Base-by-base conservation (phyloP, 129 eudicot genomes). In the Silybum marianum region DNA sequence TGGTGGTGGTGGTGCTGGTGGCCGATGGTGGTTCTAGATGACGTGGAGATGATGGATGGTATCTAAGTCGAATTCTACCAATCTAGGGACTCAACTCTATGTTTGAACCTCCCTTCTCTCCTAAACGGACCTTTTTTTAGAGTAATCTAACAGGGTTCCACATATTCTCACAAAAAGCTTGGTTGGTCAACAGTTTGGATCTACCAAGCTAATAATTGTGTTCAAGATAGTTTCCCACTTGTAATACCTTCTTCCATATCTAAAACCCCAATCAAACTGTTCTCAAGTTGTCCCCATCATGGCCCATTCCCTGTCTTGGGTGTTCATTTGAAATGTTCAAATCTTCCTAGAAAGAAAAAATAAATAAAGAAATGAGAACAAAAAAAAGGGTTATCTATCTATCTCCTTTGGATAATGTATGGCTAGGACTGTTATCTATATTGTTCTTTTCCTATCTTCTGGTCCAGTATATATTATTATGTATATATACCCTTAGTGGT, bases 401-500 rank as follows among this genome's bases (percentile, higher is more conserved):
- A 70, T 79, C 51, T 36, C 34, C 16, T 32, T 9, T 71, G 74
- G 73, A 81, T 67, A 84, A 87, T 81, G 71, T 72, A 84, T 63
- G 90, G 88, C 78, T 80, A 65, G 81, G 85, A 76, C n/a, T 73
- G 71, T 54, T 77, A 74, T 74, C 76, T n/a, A 72, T 11, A 63
- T 84, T 70, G 85, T 66, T 82, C 38, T 75, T 73, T 60, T 86
- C 69, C 74, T 81, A 79, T 86, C 88, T 83, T 77, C 66, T 73
- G 75, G 80, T 69, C 84, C 80, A 78, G 7, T 26, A 73, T 65
- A 73, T 48, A 32, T 32, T 32, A 32, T 32, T 60, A 32, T 71
- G 74, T 63, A 71, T 83, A 63, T 32, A 32, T 32, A 32, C 8
- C 40, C 4, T 46, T 71, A 83, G 77, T 87, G 95, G 92, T 91